Evolutionary conservation across 495 filamentous ascomycete genomes (phyloP).

Genomic region (Penicillium antarcticum): DNA sequence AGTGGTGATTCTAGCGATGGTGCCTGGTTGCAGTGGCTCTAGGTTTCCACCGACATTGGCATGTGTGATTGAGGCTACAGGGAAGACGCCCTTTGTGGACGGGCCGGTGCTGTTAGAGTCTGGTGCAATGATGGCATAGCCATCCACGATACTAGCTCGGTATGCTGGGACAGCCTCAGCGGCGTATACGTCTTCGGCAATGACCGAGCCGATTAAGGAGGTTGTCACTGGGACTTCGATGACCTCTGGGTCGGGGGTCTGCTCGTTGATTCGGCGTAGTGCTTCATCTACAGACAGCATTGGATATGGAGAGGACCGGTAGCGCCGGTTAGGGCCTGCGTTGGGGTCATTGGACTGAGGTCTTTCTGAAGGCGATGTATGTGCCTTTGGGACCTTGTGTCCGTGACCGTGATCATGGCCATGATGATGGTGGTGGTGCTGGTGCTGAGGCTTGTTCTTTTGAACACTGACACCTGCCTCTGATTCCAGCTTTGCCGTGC

Average conservation of each 20-base stretch:
- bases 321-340: constrained; percentile 71
- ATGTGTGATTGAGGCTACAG: constrained; percentile 83
- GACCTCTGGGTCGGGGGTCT: constrained; percentile 59
- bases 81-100: constrained; percentile 72
- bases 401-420: constrained; percentile 58
- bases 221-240: constrained; percentile 57
- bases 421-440: constrained; percentile 53
- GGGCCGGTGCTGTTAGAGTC: constrained; percentile 44
- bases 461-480: constrained; percentile 63
- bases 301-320: constrained; percentile 85
- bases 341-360: constrained; percentile 76
- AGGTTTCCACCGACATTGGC: constrained; percentile 64
- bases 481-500: constrained; percentile 76
- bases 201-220: constrained; percentile 65
- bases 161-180: constrained; percentile 85
- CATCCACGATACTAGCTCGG: constrained; percentile 94
- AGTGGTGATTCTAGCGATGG: constrained; percentile 88
- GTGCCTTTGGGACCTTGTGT: constrained; percentile 65
- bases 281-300: constrained; percentile 87
- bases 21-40: constrained; percentile 60
- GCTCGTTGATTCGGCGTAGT: constrained; percentile 61
- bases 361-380: constrained; percentile 61
- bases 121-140: constrained; percentile 72
- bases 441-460: constrained; percentile 24
- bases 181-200: constrained; percentile 80